Conservation (phyloP, 352 stramenopile species). For the Phytophthora fragariae region DNA sequence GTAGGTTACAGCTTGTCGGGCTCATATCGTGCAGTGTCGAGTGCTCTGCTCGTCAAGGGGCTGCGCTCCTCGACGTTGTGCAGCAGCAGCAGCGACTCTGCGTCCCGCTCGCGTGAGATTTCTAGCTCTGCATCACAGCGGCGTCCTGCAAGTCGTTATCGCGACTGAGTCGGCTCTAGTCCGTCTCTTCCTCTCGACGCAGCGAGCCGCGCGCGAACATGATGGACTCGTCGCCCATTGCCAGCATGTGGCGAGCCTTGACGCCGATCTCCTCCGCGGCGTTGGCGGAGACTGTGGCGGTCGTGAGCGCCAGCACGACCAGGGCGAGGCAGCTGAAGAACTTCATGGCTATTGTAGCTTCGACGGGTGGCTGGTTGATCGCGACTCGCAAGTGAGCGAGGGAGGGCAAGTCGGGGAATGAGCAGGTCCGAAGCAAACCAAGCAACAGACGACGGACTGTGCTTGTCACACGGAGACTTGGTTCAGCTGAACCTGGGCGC, state of each 20-base stretch:
- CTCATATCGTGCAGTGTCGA: constrained; percentile 21
- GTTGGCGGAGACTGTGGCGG: constrained; percentile 1
- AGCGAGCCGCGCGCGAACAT: constrained; percentile 34
- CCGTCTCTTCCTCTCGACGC: constrained; percentile 28
- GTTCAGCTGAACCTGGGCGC: constrained; percentile 4
- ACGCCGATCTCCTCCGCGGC: constrained; percentile 29
- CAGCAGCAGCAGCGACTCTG: background rate
- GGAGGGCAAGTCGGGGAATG: constrained; percentile 21
- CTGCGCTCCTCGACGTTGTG: no score
- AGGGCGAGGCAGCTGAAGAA: constrained; percentile 21
- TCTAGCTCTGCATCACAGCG: no score
- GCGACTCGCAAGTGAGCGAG: constrained; percentile 19
- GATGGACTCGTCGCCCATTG: constrained; percentile 36
- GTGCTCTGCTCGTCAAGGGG: constrained; percentile 1
- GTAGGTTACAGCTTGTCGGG: constrained; percentile 31
- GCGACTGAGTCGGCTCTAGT: constrained; percentile 6
- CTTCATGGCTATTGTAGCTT: constrained; percentile 14
- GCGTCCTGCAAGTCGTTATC: background rate
- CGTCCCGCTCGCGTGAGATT: background rate
- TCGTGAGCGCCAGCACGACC: constrained; percentile 12
- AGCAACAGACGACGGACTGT: background rate
- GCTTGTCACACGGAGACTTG: constrained; percentile 5
- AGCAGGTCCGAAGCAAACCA: background rate
- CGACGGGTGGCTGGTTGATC: background rate
- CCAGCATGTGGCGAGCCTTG: constrained; percentile 37